Percentiles rank a stretch among this genome's conserved stretches.
These are phyloP conservation scores for Melampsora medusae DNA, from an alignment of 1,284 basidiomycete genomes.

Conservation along the genomic window DNA sequence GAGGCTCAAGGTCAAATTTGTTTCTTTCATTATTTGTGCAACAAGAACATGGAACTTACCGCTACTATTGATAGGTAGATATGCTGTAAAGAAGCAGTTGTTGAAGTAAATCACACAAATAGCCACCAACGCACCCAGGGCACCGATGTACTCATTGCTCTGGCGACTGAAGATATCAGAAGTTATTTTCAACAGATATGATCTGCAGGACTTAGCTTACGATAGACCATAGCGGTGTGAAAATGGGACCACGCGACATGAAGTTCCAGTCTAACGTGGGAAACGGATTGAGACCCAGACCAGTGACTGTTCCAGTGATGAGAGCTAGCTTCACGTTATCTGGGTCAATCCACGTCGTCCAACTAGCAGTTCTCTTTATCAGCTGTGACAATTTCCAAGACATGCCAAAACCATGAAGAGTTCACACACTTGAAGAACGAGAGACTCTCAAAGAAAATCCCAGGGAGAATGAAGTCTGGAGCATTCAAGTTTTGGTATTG, in stretches of 20 bases:
- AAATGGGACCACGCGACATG: slow-evolving; percentile 50
- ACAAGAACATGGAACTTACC: background rate
- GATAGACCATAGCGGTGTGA: slow-evolving; percentile 52
- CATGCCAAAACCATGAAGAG: background rate
- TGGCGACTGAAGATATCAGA: slow-evolving; percentile 26
- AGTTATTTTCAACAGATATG: slow-evolving; percentile 48
- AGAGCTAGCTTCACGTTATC: slow-evolving; percentile 44
- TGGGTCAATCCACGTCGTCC: slow-evolving; percentile 41
- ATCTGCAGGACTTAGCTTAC: slow-evolving; percentile 46
- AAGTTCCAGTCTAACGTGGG: slow-evolving; percentile 59
- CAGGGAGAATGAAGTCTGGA: slow-evolving; percentile 33
- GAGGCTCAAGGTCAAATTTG: background rate
- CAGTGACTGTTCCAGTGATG: slow-evolving; percentile 48
- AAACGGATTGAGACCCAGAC: slow-evolving; percentile 56
- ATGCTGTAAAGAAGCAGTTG: slow-evolving; percentile 40
- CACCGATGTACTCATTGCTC: slow-evolving; percentile 35
- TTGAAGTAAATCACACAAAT: slow-evolving; percentile 27
- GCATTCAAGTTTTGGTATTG: background rate
- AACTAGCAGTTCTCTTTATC: background rate
- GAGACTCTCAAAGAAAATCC: slow-evolving; percentile 34
- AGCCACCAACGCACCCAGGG: slow-evolving; percentile 2
- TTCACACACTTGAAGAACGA: slow-evolving; percentile 39
- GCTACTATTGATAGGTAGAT: slow-evolving; percentile 48
- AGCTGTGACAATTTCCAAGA: background rate
- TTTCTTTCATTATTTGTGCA: background rate